Evolutionary conservation across 2,329 filamentous ascomycete genomes (phyloP).

Genomic region (Colletotrichum sp.): DNA sequence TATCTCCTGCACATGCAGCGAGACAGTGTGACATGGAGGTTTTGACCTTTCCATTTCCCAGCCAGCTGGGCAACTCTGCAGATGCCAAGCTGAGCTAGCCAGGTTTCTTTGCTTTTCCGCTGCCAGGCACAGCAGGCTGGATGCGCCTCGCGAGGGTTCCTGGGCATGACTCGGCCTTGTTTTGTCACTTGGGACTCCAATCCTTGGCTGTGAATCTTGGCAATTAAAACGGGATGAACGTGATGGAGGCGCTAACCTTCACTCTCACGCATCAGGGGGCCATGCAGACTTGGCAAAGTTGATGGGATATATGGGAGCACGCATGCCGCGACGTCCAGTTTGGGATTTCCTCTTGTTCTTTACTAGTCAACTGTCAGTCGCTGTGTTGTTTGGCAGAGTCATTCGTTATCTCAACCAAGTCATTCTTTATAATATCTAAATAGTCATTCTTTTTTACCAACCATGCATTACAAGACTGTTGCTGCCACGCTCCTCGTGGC

Average conservation of each 20-base stretch:
- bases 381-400: conserved; percentile 2
- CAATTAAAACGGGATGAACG: conserved; percentile 11
- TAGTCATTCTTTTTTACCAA: background rate
- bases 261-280: background rate
- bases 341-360: background rate
- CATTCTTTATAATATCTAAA: conserved; percentile 3
- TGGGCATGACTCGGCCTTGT: conserved; percentile 7
- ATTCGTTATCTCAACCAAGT: conserved; percentile 8
- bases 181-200: background rate
- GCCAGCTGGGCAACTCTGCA: background rate
- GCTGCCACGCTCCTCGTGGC: conserved; percentile 17
- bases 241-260: background rate
- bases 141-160: background rate
- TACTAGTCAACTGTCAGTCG: background rate
- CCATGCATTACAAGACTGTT: conserved; percentile 19
- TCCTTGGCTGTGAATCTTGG: conserved; percentile 3
- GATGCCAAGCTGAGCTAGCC: background rate
- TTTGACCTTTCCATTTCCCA: background rate
- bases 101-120: background rate
- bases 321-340: background rate
- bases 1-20: background rate
- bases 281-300: background rate
- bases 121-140: background rate
- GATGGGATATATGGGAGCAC: conserved; percentile 13
- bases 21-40: background rate